Evolutionary conservation across 768 basidiomycete genomes (phyloP), one percentile per base, ranked within the genome.

Genomic region (Kwoniella botswanensis): DNA sequence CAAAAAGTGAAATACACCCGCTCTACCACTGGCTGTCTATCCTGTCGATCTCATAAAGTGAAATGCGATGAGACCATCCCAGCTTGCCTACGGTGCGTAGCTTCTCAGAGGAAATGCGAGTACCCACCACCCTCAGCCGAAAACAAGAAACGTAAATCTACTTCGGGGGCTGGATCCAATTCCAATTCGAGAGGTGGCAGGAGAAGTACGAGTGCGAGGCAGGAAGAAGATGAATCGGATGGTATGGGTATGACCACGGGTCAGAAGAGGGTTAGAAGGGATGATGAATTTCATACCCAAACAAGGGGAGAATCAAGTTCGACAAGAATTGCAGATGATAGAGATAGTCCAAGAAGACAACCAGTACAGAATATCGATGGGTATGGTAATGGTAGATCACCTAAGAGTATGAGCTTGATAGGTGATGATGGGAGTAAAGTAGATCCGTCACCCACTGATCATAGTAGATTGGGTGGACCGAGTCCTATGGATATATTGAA

Each of bases 21-120:
- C 9, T 68, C 67, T 21, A 74, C 73, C 12, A 68, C 62, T 5
- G 73, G 73, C 13, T 74, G 73, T 46, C 43, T 74, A 26, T 63
- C 50, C 1, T 74, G 73, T 54, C 26, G 73, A 21, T 64, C 67
- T 18, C 73, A 74, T 52, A 74, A 74, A 52, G 73, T 74, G 15
- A 74, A 74, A 67, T 74, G 73, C 55, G 73, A 74, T 60, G 73
- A 74, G 64, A 74, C 73, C 2, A n/a, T 62, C 7, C 73, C 73
- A 35, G 52, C 67, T 0, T 74, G 73, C 50, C 35, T 74, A 21
- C 61, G 73, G 22, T 74, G 73, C 46, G 67, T 74, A 4, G 70
- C 73, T 1, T 55, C 70, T 4, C 73, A 74, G 44, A 56, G 73
- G n/a, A 21, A 26, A 50, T 74, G 73, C 52, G 67, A 74, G 53